Percentiles rank a stretch among this genome's conserved stretches.
Evolutionary conservation across 495 filamentous ascomycete genomes (phyloP).

Genomic region (Pyrenula aspistea): DNA sequence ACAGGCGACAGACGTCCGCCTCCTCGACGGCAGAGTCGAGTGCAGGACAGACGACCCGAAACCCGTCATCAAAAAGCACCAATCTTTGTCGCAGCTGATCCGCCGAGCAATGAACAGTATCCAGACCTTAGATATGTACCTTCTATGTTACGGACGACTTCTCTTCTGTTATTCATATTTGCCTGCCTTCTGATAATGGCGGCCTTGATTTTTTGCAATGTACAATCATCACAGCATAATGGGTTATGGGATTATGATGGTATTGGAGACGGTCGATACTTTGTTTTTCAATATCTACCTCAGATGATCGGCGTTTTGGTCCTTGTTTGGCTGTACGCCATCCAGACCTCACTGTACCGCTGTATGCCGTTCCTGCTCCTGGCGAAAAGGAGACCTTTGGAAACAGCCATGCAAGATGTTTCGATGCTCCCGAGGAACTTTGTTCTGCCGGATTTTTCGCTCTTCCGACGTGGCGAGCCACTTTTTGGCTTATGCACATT

Average conservation of each 20-base stretch:
- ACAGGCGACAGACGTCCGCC: constrained; percentile 1
- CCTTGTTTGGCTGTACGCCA: constrained; percentile 59
- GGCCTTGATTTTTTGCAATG: constrained; percentile 58
- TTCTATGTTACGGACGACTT: constrained; percentile 47
- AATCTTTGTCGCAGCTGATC: constrained; percentile 40
- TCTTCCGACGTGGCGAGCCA: constrained; percentile 42
- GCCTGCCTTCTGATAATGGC: constrained; percentile 60
- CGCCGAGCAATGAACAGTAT: constrained; percentile 29
- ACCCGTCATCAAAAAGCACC: constrained; percentile 29
- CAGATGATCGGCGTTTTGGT: constrained; percentile 63
- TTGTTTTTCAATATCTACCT: constrained; percentile 74
- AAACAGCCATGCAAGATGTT: constrained; percentile 25
- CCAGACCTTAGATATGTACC: constrained; percentile 56
- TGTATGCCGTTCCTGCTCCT: constrained; percentile 66
- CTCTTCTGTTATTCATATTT: constrained; percentile 42
- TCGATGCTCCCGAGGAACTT: constrained; percentile 38
- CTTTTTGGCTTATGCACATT: constrained; percentile 41
- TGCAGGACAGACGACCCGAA: constrained; percentile 12
- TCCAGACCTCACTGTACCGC: constrained; percentile 66
- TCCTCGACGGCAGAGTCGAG: constrained; percentile 8
- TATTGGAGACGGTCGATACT: constrained; percentile 62
- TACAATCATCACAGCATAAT: constrained; percentile 50
- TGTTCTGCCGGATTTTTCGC: constrained; percentile 43
- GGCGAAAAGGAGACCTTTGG: constrained; percentile 39
- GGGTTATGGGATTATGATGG: constrained; percentile 55